Percentiles rank a stretch among this genome's conserved stretches.
These are phyloP conservation scores for Venturia nashicola DNA, from an alignment of 2,329 filamentous ascomycete genomes.

Conservation along the genomic window DNA sequence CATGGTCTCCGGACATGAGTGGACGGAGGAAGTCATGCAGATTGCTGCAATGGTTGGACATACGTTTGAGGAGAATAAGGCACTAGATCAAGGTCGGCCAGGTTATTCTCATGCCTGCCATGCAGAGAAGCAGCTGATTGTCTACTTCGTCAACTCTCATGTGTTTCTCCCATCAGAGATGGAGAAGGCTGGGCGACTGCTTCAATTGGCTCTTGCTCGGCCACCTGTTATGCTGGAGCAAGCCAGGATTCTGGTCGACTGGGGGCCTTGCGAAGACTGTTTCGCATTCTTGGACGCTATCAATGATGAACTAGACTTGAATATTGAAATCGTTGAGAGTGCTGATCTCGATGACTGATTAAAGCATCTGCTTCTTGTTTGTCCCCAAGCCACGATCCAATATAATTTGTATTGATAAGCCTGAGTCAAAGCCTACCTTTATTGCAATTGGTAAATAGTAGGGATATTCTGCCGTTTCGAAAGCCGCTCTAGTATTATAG, in stretches of 20 bases:
- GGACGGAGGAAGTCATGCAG: constrained; percentile 5
- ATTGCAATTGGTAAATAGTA: too few species aligned
- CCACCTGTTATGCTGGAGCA: not conserved
- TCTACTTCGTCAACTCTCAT: constrained; percentile 8
- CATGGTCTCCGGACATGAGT: not conserved
- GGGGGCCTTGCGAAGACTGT: not conserved
- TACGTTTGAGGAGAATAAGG: not conserved
- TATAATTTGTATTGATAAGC: too few species aligned
- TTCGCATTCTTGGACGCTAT: not conserved
- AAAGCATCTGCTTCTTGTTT: not conserved
- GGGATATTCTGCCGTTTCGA: too few species aligned
- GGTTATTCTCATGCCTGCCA: not conserved
- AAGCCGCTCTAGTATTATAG: too few species aligned
- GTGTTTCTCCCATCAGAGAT: not conserved
- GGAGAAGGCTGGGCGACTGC: not conserved
- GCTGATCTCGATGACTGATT: not conserved
- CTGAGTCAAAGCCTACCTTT: too few species aligned
- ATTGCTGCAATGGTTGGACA: constrained; percentile 4
- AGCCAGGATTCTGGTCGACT: not conserved
- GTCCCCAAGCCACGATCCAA: too few species aligned
- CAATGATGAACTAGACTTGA: not conserved
- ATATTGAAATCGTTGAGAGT: not conserved
- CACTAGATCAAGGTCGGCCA: not conserved
- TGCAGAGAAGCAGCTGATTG: constrained; percentile 7
- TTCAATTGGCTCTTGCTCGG: not conserved